Evolutionary conservation across 148 eudicot genomes (phyloP).

Genomic region (Heliamphora exappendiculata): DNA sequence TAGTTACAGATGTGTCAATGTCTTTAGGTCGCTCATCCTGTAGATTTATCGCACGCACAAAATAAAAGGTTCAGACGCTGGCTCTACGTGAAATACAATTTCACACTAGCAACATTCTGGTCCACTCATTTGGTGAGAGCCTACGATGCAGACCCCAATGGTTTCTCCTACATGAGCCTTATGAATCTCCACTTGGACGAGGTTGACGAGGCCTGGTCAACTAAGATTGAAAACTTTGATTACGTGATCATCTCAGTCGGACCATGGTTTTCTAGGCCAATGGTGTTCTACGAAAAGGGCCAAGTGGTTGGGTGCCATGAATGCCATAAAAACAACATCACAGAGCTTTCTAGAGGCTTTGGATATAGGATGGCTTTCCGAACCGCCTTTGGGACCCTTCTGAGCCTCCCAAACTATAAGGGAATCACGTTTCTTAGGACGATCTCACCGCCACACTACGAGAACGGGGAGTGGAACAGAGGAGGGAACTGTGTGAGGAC

Average conservation of each 20-base stretch:
- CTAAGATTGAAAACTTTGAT: conserved; percentile 45
- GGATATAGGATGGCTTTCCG: conserved; percentile 38
- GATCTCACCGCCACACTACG: conserved; percentile 50
- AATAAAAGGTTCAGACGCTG: conserved; percentile 24
- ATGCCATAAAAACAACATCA: conserved; percentile 33
- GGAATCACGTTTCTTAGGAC: conserved; percentile 45
- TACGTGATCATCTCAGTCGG: conserved; percentile 41
- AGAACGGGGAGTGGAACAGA: conserved; percentile 37
- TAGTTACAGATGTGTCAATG: too few relatives aligned
- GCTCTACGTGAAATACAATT: conserved; percentile 21
- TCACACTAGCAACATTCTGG: conserved; percentile 19
- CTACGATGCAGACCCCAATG: background rate
- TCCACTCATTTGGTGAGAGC: conserved; percentile 17
- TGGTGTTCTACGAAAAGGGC: conserved; percentile 33
- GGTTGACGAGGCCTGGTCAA: conserved; percentile 39
- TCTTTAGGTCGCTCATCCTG: conserved; percentile 20
- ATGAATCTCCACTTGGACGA: conserved; percentile 50
- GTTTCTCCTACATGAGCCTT: conserved; percentile 13
- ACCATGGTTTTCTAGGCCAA: conserved; percentile 46
- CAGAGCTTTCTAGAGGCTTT: conserved; percentile 22
- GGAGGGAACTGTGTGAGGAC: conserved; percentile 48
- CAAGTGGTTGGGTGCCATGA: conserved; percentile 39
- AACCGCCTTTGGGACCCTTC: conserved; percentile 42
- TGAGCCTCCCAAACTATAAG: conserved; percentile 24
- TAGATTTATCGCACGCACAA: conserved; percentile 6